Base-by-base conservation (phyloP, 306 rosid genomes). In the Medicago lupulina region DNA sequence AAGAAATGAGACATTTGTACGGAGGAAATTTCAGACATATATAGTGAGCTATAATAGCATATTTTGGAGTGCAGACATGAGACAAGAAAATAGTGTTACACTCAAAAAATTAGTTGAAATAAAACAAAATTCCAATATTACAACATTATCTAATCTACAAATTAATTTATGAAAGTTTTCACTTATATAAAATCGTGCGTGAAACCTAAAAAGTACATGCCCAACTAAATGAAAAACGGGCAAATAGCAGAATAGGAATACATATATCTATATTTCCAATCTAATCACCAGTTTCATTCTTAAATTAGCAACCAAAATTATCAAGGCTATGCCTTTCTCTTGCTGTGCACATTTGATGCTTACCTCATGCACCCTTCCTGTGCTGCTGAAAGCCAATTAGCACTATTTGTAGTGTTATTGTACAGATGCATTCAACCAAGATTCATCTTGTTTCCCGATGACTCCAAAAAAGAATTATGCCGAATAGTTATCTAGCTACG, bases 271-370 rank as follows among this genome's bases (percentile, higher is more conserved):
- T 66, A 40, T 70, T 68, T 58, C 21, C 15, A 15, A 9, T 59
- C 47, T 36, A 71, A 66, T 11, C n/a, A 50, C 23, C 16, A 12
- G 13, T 65, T 19, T 65, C 49, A 11, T 64, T 67, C 38, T 21
- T 25, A 59, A 7, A 13, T n/a, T 70, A 36, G 58, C 31, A 11
- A 31, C 15, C 47, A 72, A 57, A 71, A 68, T 58, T n/a, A 11
- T 44, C 62, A 10, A 19, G 34, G 23, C 8, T 10, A 9, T n/a
- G 9, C 38, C 43, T 36, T 63, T 61, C 19, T 28, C 44, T 14
- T 8, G 53, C 75, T 55, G 54, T 19, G 39, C 57, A 47, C 67
- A 75, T 25, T 62, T 63, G 75, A 69, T 16, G 72, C 63, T 46
- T 55, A 74, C 31, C 72, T 31, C 8, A 47, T 1, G 59, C 70